Percentiles rank a stretch among this genome's conserved stretches.
phyloP scores from a whole-genome alignment of 2,329 filamentous ascomycete species.

The Albifimbria verrucaria region DNA sequence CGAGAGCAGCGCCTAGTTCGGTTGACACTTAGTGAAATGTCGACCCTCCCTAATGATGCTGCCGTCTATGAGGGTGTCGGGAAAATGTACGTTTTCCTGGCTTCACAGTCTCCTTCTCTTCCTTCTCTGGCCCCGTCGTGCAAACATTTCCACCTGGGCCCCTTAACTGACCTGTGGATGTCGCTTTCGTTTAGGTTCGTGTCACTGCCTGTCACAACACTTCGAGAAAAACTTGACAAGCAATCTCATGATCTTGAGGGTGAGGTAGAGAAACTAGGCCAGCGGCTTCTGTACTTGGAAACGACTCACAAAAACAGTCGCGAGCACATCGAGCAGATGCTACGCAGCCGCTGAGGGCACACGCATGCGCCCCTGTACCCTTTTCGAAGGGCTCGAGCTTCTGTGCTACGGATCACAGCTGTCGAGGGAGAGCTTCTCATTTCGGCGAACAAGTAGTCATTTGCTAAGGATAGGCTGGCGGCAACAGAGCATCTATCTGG shows the following conservation, averaged over 20 bases:
- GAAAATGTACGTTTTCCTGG: conserved; percentile 80
- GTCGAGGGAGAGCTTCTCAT: no score
- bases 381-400: no score
- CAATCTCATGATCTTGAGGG: conserved; percentile 73
- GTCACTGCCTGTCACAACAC: conserved; percentile 65
- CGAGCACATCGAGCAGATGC: conserved; percentile 85
- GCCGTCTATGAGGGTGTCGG: conserved; percentile 92
- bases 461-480: no score
- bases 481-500: no score
- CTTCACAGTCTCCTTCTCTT: no score
- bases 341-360: conserved; percentile 31
- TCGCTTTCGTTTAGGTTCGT: conserved; percentile 68
- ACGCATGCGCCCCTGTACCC: background rate
- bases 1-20: conserved; percentile 86
- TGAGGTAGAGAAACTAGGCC: conserved; percentile 77
- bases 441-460: no score
- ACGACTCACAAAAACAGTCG: conserved; percentile 94
- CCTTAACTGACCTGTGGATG: conserved; percentile 5
- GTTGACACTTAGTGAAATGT: conserved; percentile 79
- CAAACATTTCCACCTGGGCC: no score
- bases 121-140: no score
- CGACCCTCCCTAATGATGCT: conserved; percentile 69
- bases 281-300: conserved; percentile 90
- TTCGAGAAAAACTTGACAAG: conserved; percentile 71
- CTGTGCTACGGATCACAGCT: no score